Conservation (phyloP, 805 yeast genomes). For the Candida nonsorbophila region DNA sequence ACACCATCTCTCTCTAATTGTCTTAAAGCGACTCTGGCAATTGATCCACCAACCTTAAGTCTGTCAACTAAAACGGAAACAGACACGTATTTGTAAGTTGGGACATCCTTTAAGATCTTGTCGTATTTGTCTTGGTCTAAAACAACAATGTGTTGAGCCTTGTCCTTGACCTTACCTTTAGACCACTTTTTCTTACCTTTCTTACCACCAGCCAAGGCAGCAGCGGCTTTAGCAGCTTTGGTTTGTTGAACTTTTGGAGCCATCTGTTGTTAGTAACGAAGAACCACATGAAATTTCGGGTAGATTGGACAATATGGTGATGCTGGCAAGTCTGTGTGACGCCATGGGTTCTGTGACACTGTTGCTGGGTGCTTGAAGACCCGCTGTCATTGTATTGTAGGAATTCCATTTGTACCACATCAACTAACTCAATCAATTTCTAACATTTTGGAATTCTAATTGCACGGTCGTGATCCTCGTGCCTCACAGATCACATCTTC, state of each 20-base stretch:
- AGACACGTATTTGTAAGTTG: slow-evolving; percentile 97
- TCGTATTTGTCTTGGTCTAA: slow-evolving; percentile 98
- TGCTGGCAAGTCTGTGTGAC: neutral
- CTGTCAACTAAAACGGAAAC: slow-evolving; percentile 98
- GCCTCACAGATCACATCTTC: no score
- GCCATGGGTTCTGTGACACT: neutral
- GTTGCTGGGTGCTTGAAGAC: no score
- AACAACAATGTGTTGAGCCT: slow-evolving; percentile 97
- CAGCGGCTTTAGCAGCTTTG: slow-evolving; percentile 99
- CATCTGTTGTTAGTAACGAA: slow-evolving; percentile 59
- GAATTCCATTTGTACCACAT: no score
- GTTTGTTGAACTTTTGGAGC: slow-evolving; percentile 99
- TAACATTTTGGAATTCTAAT: no score
- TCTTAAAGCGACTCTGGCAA: slow-evolving; percentile 96
- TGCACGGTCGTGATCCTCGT: no score
- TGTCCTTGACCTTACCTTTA: slow-evolving; percentile 99
- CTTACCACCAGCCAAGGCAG: slow-evolving; percentile 99
- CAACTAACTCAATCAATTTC: no score
- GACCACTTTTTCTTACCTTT: slow-evolving; percentile 99
- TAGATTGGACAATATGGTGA: no score
- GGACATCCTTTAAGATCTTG: slow-evolving; percentile 98
- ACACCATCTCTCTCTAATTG: slow-evolving; percentile 94
- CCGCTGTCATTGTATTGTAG: no score
- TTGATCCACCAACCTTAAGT: slow-evolving; percentile 97
- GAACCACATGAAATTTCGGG: no score